phyloP scores from a whole-genome alignment of 2,329 filamentous ascomycete genomes.

The Aspergillus sojae region DNA sequence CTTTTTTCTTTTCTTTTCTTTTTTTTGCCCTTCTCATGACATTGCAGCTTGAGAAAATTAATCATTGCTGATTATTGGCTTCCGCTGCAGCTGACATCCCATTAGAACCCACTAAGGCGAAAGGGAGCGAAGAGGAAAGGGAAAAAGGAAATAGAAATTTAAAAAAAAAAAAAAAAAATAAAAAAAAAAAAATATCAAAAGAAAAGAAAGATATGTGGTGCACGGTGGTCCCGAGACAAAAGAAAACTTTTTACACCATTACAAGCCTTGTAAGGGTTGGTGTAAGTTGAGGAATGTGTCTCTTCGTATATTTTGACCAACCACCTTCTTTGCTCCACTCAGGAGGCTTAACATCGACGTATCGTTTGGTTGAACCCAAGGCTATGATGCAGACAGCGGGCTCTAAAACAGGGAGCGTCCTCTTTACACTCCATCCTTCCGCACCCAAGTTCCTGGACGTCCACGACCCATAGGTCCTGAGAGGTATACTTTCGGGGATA shows the following conservation, averaged over 20 bases:
- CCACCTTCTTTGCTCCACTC: constrained; percentile 12
- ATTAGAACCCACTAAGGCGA: neutral
- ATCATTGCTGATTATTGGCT: neutral
- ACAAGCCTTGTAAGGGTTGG: constrained; percentile 1
- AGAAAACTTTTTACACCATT: neutral
- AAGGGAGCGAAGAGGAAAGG: no score
- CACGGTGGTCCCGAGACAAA: neutral
- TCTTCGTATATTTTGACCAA: constrained; percentile 7
- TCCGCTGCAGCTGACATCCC: neutral
- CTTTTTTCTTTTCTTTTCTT: neutral
- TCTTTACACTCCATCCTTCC: neutral
- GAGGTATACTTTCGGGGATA: constrained; percentile 4
- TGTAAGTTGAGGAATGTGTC: constrained; percentile 9
- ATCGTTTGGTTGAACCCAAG: constrained; percentile 1
- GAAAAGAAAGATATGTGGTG: neutral
- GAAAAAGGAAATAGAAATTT: neutral
- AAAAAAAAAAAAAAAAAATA: neutral
- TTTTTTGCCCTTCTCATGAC: neutral
- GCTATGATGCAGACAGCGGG: neutral
- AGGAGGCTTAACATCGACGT: constrained; percentile 5
- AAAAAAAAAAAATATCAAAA: no score
- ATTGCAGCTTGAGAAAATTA: neutral
- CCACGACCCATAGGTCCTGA: constrained; percentile 1
- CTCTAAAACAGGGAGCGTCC: neutral
- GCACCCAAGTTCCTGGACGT: constrained; percentile 3